A percentile compares a stretch with the other conserved stretches of the same genome.
These are phyloP conservation scores for Adansonia gregorii DNA, from an alignment of 441 rosid genomes.

Conservation along the genomic window DNA sequence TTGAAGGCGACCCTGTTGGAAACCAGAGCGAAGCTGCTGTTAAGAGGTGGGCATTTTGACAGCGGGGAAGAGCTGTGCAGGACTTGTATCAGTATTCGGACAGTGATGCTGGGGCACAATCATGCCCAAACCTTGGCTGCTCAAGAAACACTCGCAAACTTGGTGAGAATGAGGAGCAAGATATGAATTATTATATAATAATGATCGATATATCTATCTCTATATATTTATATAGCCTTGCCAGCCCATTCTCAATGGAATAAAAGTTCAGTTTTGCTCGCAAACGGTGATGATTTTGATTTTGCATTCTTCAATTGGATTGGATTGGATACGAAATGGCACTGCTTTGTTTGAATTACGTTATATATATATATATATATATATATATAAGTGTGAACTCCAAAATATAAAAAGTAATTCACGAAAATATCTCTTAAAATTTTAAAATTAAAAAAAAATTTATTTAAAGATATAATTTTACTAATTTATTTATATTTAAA, in stretches of 20 bases:
- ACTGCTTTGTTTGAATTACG: neutral
- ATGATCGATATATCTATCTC: neutral
- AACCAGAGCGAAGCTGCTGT: slow-evolving; percentile 83
- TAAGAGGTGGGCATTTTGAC: slow-evolving; percentile 87
- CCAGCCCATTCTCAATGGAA: neutral
- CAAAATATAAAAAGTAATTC: no score
- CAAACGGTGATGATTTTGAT: neutral
- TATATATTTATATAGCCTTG: neutral
- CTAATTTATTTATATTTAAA: no score
- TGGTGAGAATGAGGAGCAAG: slow-evolving; percentile 86
- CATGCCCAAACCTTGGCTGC: slow-evolving; percentile 85
- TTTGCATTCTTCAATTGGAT: neutral
- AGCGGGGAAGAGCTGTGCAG: slow-evolving; percentile 81
- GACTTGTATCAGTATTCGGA: slow-evolving; percentile 86
- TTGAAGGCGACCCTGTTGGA: slow-evolving; percentile 80
- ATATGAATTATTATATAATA: slow-evolving; percentile 43
- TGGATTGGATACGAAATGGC: neutral
- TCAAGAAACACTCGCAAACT: slow-evolving; percentile 84
- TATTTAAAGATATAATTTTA: no score
- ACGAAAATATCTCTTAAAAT: no score
- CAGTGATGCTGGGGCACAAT: slow-evolving; percentile 91
- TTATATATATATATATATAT: no score
- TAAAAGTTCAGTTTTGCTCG: slow-evolving; percentile 10
- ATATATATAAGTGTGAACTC: no score
- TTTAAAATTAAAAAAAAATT: no score